phyloP scores from a whole-genome alignment of 306 rosid species.

The Biancaea sappan region DNA sequence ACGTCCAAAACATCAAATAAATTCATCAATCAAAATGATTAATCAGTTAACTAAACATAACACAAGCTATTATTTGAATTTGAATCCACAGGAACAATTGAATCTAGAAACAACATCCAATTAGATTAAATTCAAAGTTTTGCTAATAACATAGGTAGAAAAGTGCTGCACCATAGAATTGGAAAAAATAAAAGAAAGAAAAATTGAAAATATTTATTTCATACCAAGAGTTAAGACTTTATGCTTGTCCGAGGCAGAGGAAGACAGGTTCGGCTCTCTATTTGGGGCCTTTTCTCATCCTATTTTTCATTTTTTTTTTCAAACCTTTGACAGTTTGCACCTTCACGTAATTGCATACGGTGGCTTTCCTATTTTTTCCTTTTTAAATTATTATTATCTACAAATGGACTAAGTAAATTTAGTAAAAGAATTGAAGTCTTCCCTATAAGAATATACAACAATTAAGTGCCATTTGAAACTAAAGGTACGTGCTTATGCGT shows the following conservation, averaged over 20 bases:
- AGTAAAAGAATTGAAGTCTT: no score
- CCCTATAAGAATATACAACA: no score
- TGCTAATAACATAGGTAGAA: not conserved
- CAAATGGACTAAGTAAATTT: no score
- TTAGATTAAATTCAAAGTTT: not conserved
- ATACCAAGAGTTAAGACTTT: constrained; percentile 16
- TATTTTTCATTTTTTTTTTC: not conserved
- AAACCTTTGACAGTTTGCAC: no score
- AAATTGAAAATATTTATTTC: not conserved
- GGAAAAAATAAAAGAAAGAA: not conserved
- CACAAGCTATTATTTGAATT: not conserved
- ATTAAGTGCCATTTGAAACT: no score
- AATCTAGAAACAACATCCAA: not conserved
- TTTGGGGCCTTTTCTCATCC: constrained; percentile 14
- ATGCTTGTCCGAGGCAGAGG: constrained; percentile 12
- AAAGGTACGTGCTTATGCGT: no score
- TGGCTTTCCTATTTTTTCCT: no score
- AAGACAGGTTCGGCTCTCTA: not conserved
- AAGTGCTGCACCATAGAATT: not conserved
- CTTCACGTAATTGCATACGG: no score
- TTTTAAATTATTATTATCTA: no score
- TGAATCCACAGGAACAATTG: not conserved
- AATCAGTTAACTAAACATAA: constrained; percentile 7
- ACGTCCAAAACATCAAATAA: not conserved
- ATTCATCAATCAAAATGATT: not conserved